These are phyloP conservation scores for Fimicolochytrium jonesii DNA, from an alignment of 192 early-diverging fungal genomes.

Conservation along the genomic window DNA sequence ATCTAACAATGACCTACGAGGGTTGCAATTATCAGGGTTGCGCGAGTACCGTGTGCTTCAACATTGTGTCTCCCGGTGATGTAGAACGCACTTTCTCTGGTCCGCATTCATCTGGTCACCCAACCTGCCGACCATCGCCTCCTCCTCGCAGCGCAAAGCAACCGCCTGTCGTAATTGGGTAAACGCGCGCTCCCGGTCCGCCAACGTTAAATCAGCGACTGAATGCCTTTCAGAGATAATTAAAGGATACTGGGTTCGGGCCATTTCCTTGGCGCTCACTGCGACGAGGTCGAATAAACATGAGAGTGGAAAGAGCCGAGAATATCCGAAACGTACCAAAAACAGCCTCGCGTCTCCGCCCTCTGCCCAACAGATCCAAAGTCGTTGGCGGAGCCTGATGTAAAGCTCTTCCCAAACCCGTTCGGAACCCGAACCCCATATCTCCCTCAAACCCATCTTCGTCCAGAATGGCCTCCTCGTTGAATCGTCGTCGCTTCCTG, in stretches of 20 bases:
- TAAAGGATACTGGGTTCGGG: constrained; percentile 1
- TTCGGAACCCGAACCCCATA: constrained; percentile 4
- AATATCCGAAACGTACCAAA: no score
- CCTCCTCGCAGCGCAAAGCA: not conserved
- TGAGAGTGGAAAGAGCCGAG: no score
- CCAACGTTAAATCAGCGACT: constrained; percentile 1
- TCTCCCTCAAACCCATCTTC: no score
- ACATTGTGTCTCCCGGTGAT: not conserved
- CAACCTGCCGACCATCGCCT: not conserved
- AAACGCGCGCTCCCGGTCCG: constrained; percentile 8
- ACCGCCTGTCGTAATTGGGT: not conserved
- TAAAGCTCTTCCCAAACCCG: not conserved
- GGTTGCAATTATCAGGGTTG: not conserved
- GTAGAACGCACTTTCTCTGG: not conserved
- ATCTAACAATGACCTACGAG: not conserved
- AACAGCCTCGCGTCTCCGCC: no score
- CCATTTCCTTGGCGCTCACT: constrained; percentile 13
- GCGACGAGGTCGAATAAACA: not conserved
- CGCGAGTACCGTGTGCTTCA: not conserved
- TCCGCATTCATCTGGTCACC: not conserved
- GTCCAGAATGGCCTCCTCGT: not conserved
- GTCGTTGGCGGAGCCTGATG: not conserved
- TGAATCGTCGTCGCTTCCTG: not conserved
- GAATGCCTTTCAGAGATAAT: not conserved
- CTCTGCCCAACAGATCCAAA: no score